Evolutionary conservation across 805 yeast species (phyloP).

Genomic region (Lipomyces yamanashiensis): DNA sequence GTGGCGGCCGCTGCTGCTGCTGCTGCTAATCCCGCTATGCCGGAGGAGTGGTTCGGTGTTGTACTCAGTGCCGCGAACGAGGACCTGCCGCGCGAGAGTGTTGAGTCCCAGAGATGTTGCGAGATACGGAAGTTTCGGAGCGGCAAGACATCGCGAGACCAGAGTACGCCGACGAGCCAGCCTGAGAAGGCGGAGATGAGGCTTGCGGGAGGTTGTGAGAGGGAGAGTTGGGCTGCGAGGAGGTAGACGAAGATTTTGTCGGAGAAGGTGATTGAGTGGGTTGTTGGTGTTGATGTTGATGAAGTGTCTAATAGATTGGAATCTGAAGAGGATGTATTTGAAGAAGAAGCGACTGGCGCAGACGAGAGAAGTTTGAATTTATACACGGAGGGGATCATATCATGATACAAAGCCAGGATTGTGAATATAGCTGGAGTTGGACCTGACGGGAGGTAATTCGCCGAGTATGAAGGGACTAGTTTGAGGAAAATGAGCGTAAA

Average conservation of each 20-base stretch:
- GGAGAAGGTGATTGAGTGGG: conserved; percentile 37
- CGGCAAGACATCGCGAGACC: conserved; percentile 47
- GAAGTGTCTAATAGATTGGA: neutral
- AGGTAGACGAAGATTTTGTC: conserved; percentile 48
- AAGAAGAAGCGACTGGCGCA: conserved; percentile 15
- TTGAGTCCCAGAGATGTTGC: conserved; percentile 33
- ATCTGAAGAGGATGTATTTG: neutral
- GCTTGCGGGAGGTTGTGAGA: conserved; percentile 44
- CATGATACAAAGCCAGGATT: conserved; percentile 46
- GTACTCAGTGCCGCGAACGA: conserved; percentile 19
- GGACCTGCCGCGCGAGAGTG: conserved; percentile 11
- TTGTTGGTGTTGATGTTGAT: neutral
- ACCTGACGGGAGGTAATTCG: conserved; percentile 44
- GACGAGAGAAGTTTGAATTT: conserved; percentile 44
- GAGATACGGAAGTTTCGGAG: conserved; percentile 51
- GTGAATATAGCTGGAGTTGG: conserved; percentile 47
- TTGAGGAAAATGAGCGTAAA: conserved; percentile 28
- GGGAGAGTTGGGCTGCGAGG: conserved; percentile 45
- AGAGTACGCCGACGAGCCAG: conserved; percentile 48
- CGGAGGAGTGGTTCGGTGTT: conserved; percentile 15
- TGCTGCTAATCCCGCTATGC: conserved; percentile 16
- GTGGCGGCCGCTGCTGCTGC: conserved; percentile 9
- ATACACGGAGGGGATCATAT: conserved; percentile 50
- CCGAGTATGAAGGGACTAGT: conserved; percentile 31
- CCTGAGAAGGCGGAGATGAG: conserved; percentile 44